Base-by-base conservation (phyloP, 2,329 filamentous ascomycete genomes). In the Fusarium austroafricanum region DNA sequence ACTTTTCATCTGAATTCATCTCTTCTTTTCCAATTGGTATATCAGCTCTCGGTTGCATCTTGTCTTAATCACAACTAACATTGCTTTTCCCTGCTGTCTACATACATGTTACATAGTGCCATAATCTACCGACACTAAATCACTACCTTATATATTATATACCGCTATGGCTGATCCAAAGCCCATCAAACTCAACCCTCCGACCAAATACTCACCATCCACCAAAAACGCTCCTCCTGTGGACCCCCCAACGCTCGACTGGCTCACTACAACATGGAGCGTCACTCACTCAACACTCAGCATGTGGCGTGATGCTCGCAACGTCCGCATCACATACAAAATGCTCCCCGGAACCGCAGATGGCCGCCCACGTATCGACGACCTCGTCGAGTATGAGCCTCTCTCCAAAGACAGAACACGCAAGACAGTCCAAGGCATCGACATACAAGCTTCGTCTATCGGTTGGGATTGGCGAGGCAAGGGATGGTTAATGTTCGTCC, bases 281-380 rank as follows among this genome's bases (percentile, higher is more conserved):
- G 90, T 94, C 57, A 92, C 90, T 12, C 90, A 93, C 80, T 92
- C 89, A 6, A 92, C 90, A 7, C 87, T 94, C 12, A 81, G 86
- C 66, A 94, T 96, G 91, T 96, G 93, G 93, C 89, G 89, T 71
- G 86, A 87, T 45, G 90, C 91, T 53, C 90, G 89, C 76, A 96
- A 96, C 79, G 92, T 96, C 15, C 86, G 86, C 73, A 95, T 96
- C 76, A 91, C 88, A 33, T 96, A 96, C 83, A 86, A 80, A 11
- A 77, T 84, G 1, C 83, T 92, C 10, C 74, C 79, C 12, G 61
- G 77, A 26, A 65, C 77, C 67, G 17, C 64, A 61, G 80, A 82
- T 39, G 80, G 82, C 55, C 76, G 78, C 21, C 55, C 75, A 6
- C 83, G 85, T 59, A 79, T 95, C 64, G 89, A 93, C 76, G 92